Conservation (phyloP, 352 stramenopile species). For the Pythium phragmitis region DNA sequence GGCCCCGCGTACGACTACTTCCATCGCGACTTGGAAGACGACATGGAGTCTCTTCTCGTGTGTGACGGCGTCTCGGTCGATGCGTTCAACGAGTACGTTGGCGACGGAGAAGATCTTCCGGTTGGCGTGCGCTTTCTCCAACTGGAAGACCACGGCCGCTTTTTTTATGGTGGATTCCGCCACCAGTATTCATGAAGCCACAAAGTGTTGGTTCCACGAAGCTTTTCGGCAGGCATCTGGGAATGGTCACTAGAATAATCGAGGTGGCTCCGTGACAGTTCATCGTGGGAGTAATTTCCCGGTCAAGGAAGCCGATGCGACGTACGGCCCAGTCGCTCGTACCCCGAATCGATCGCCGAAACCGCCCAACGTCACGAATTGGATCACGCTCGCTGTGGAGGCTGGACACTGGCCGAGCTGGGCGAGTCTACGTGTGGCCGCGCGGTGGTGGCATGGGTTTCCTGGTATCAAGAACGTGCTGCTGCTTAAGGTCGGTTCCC, state of each 20-base stretch:
- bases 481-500: conserved; percentile 23
- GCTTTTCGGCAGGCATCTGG: conserved; percentile 18
- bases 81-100: conserved; percentile 30
- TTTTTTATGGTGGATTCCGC: conserved; percentile 20
- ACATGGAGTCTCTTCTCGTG: conserved; percentile 27
- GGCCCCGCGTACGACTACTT: neutral
- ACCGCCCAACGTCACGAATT: neutral
- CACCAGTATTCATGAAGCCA: conserved; percentile 24
- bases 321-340: conserved; percentile 12
- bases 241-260: conserved; percentile 15
- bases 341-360: neutral
- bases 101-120: conserved; percentile 20
- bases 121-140: conserved; percentile 26
- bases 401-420: conserved; percentile 22
- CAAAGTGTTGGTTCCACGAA: conserved; percentile 1
- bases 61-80: conserved; percentile 29
- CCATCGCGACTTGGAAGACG: conserved; percentile 7
- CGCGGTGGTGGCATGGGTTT: conserved; percentile 14
- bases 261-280: conserved; percentile 19
- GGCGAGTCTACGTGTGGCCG: conserved; percentile 11
- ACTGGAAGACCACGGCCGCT: conserved; percentile 19
- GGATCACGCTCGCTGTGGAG: conserved; percentile 28
- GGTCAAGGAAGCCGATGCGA: conserved; percentile 32
- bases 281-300: neutral
- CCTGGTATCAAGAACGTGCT: conserved; percentile 26